Conservation (phyloP, 169 alveolate genomes). For the Eimeria praecox region DNA sequence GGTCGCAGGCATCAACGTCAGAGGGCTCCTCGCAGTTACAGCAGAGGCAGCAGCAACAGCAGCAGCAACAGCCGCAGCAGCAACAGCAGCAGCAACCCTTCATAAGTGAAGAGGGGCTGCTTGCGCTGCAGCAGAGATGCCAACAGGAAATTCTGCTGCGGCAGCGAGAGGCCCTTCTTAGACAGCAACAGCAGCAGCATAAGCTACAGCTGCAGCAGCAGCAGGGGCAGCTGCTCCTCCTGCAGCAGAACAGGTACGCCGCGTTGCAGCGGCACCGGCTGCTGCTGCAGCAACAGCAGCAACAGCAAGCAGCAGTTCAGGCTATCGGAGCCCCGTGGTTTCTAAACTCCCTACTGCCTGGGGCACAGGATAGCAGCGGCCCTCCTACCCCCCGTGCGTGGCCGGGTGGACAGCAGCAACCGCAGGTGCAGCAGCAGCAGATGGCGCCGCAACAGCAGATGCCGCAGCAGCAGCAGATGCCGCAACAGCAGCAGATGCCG, state of each 20-base stretch:
- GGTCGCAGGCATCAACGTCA: background rate
- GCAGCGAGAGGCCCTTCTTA: background rate
- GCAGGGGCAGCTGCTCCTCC: conserved; percentile 6
- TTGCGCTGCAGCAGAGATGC: conserved; percentile 53
- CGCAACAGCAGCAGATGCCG: conserved; percentile 19
- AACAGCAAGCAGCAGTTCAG: conserved; percentile 34
- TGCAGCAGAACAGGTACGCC: conserved; percentile 62
- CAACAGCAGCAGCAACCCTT: conserved; percentile 39
- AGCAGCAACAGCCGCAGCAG: conserved; percentile 10
- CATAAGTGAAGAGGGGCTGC: conserved; percentile 46
- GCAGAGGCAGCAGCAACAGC: conserved; percentile 31
- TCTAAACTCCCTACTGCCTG: background rate
- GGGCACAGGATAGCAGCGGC: background rate
- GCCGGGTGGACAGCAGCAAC: conserved; percentile 45
- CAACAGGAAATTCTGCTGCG: conserved; percentile 64
- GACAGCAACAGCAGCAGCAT: conserved; percentile 55
- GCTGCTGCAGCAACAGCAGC: conserved; percentile 57
- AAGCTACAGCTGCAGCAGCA: conserved; percentile 8
- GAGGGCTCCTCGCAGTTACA: background rate
- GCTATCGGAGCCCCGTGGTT: background rate
- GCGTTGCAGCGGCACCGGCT: conserved; percentile 3
- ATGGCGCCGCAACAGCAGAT: background rate
- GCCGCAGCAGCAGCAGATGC: conserved; percentile 1
- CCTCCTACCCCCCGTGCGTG: background rate
- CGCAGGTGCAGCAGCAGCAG: conserved; percentile 31